These are phyloP conservation scores for Cantharellus anzutake DNA, from an alignment of 768 basidiomycete species.

Conservation along the genomic window DNA sequence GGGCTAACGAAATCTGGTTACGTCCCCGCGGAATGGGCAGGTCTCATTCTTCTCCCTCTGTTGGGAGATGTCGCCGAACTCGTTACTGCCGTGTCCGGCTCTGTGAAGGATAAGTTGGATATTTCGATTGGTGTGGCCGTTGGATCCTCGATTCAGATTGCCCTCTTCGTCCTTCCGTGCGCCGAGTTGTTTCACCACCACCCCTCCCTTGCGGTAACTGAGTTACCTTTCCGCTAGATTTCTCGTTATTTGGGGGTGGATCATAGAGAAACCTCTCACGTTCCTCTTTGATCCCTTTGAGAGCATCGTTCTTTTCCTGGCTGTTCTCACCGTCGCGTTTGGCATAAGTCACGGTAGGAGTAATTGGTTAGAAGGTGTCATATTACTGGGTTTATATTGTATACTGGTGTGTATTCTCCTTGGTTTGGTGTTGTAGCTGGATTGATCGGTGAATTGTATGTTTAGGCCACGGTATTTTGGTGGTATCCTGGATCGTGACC, in stretches of 20 bases:
- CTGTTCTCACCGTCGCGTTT: background rate
- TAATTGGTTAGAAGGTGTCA: slow-evolving; percentile 71
- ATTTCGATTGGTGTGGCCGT: slow-evolving; percentile 75
- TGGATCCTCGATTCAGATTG: slow-evolving; percentile 16
- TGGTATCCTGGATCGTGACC: no score
- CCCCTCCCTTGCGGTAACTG: background rate
- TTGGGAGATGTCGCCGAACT: slow-evolving; percentile 88
- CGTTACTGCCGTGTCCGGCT: slow-evolving; percentile 78
- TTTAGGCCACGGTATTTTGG: no score
- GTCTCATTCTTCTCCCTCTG: slow-evolving; percentile 78
- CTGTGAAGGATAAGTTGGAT: slow-evolving; percentile 39
- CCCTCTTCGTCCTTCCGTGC: slow-evolving; percentile 69
- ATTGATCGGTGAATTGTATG: no score
- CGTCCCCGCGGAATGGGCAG: slow-evolving; percentile 57
- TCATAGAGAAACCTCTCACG: slow-evolving; percentile 56
- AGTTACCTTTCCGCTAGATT: slow-evolving; percentile 26
- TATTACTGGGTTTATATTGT: slow-evolving; percentile 37
- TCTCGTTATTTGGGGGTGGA: slow-evolving; percentile 63
- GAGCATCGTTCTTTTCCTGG: slow-evolving; percentile 25
- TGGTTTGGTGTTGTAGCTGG: no score
- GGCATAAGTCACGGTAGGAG: slow-evolving; percentile 40
- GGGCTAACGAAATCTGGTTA: slow-evolving; percentile 37
- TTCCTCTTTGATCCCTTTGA: slow-evolving; percentile 23
- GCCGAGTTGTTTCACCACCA: slow-evolving; percentile 14
- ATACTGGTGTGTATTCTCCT: background rate